A percentile compares a stretch with the other conserved stretches of the same genome.
These are phyloP conservation scores for Raphidocelis subcapitata DNA, from an alignment of 139 green algal species.

Conservation along the genomic window DNA sequence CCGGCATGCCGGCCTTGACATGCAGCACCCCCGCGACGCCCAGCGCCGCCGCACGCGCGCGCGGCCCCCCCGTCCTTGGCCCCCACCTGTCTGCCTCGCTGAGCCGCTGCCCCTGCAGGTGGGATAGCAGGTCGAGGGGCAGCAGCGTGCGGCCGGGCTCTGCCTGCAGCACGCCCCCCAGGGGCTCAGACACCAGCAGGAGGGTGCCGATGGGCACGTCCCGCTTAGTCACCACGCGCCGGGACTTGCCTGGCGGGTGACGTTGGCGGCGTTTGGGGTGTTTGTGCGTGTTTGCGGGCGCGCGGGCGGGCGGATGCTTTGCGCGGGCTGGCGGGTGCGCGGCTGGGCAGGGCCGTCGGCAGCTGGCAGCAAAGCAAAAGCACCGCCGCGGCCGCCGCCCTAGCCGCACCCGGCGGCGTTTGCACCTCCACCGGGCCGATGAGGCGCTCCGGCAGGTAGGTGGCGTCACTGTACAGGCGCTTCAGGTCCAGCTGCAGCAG, in stretches of 20 bases:
- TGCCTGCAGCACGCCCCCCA: neutral
- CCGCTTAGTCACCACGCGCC: conserved; percentile 7
- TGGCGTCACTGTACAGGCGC: neutral
- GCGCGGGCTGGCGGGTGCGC: too few species aligned
- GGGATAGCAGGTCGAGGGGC: conserved; percentile 11
- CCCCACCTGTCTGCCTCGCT: conserved; percentile 16
- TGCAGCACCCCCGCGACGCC: neutral
- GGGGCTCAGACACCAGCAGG: conserved; percentile 14
- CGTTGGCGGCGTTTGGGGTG: neutral
- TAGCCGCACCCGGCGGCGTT: too few species aligned
- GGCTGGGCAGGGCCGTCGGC: too few species aligned
- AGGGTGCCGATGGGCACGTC: conserved; percentile 14
- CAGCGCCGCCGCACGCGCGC: neutral
- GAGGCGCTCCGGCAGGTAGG: too few species aligned
- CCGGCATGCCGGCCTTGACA: too few species aligned
- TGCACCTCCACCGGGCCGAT: too few species aligned
- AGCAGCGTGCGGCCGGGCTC: conserved; percentile 10
- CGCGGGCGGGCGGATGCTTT: too few species aligned
- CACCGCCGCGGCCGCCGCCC: too few species aligned
- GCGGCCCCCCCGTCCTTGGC: too few species aligned
- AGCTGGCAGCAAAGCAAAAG: too few species aligned
- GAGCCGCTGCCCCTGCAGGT: conserved; percentile 6
- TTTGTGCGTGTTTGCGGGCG: too few species aligned
- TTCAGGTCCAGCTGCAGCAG: neutral
- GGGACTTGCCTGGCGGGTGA: neutral